phyloP scores from a whole-genome alignment of 75 land plant species.

The Cupressus sempervirens region DNA sequence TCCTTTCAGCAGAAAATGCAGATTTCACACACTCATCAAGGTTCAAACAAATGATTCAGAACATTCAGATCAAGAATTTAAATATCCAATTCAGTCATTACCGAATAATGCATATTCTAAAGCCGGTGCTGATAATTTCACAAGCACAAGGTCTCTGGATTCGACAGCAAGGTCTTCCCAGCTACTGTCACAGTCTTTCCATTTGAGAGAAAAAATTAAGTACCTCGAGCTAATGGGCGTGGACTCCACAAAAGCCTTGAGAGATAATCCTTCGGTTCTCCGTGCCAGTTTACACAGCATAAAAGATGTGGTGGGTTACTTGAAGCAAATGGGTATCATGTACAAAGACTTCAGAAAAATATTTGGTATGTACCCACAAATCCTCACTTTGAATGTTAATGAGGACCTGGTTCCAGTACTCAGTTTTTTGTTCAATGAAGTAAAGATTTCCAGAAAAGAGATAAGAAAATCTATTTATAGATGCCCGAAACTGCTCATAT shows the following conservation, averaged over 20 bases:
- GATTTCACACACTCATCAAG: background rate
- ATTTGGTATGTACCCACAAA: slow-evolving; percentile 57
- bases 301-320: slow-evolving; percentile 49
- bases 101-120: background rate
- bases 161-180: background rate
- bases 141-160: background rate
- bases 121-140: background rate
- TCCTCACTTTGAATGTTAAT: slow-evolving; percentile 48
- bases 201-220: background rate
- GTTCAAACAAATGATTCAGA: background rate
- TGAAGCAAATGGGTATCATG: slow-evolving; percentile 53
- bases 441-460: slow-evolving; percentile 33
- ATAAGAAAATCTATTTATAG: slow-evolving; percentile 53
- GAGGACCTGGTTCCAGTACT: slow-evolving; percentile 54
- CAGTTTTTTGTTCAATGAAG: slow-evolving; percentile 45
- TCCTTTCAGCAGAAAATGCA: background rate
- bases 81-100: background rate
- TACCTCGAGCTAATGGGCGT: slow-evolving; percentile 63
- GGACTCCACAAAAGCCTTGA: slow-evolving; percentile 46
- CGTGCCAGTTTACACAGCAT: slow-evolving; percentile 43
- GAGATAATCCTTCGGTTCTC: slow-evolving; percentile 50
- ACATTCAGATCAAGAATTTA: background rate
- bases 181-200: background rate
- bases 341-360: slow-evolving; percentile 49
- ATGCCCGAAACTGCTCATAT: slow-evolving; percentile 61